phyloP scores from a whole-genome alignment of 2,329 filamentous ascomycete genomes.

The Xylaria sp. region DNA sequence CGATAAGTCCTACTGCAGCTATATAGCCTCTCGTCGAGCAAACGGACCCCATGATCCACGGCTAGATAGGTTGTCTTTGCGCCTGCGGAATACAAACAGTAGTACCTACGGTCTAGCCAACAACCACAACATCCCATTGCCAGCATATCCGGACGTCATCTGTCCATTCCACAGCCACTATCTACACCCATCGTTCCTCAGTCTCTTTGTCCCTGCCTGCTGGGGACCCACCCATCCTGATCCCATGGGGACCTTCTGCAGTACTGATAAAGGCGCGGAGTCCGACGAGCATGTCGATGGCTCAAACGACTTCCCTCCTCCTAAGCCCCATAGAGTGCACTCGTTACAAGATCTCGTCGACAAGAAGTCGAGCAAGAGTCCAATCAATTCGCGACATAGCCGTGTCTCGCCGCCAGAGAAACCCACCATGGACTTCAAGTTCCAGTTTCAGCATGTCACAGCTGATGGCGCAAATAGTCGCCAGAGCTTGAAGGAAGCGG shows the following conservation, averaged over 20 bases:
- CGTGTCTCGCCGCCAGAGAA: neutral
- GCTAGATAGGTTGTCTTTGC: neutral
- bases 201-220: conserved; percentile 1
- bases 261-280: conserved; percentile 24
- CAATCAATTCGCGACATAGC: neutral
- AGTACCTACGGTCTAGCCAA: no score
- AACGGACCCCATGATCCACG: neutral
- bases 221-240: conserved; percentile 11
- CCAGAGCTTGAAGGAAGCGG: neutral
- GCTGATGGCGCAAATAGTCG: conserved; percentile 15
- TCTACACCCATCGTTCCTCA: neutral
- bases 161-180: neutral
- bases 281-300: conserved; percentile 24
- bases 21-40: neutral
- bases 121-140: no score
- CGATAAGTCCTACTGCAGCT: neutral
- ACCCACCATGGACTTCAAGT: conserved; percentile 12
- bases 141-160: neutral
- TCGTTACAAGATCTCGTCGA: conserved; percentile 13
- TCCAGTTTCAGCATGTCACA: conserved; percentile 20
- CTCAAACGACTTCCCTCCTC: conserved; percentile 13
- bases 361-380: conserved; percentile 16
- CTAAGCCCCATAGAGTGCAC: conserved; percentile 5
- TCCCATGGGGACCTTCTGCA: conserved; percentile 27
- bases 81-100: neutral